Conservation (phyloP, 139 green algal genomes). For the Spirogloea muscicola region DNA sequence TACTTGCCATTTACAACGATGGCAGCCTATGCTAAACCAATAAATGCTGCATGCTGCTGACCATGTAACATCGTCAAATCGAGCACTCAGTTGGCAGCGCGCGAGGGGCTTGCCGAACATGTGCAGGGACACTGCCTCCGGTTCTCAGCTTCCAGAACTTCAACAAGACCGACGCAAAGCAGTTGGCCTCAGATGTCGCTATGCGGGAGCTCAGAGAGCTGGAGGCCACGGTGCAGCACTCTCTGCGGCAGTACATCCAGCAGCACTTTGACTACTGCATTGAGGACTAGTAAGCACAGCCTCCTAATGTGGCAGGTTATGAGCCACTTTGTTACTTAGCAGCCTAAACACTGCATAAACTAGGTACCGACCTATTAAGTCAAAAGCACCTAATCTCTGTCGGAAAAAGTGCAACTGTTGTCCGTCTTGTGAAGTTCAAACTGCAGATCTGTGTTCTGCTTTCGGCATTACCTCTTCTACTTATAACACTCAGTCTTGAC, state of each 20-base stretch:
- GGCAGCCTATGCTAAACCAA: too few species aligned
- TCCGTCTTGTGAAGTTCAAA: not conserved
- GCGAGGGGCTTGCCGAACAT: too few species aligned
- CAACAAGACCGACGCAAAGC: too few species aligned
- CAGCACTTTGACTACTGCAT: not conserved
- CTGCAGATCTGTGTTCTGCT: not conserved
- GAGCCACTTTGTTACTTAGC: not conserved
- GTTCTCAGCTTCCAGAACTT: too few species aligned
- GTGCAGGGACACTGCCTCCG: too few species aligned
- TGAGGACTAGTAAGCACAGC: not conserved
- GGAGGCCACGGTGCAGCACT: not conserved
- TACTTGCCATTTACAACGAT: too few species aligned
- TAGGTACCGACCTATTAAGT: not conserved
- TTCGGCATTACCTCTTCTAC: not conserved
- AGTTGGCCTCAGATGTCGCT: too few species aligned
- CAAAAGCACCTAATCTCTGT: not conserved
- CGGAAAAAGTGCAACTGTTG: slow-evolving; percentile 1
- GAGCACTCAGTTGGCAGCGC: too few species aligned
- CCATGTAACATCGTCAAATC: too few species aligned
- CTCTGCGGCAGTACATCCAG: not conserved
- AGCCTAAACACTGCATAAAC: not conserved
- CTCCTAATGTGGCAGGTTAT: not conserved
- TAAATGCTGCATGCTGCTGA: too few species aligned
- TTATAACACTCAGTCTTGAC: not conserved
- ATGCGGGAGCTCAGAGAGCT: not conserved